Percentiles rank a stretch among this genome's conserved stretches.
Conservation (phyloP, 805 yeast species). For the Naumovozyma castellii region DNA sequence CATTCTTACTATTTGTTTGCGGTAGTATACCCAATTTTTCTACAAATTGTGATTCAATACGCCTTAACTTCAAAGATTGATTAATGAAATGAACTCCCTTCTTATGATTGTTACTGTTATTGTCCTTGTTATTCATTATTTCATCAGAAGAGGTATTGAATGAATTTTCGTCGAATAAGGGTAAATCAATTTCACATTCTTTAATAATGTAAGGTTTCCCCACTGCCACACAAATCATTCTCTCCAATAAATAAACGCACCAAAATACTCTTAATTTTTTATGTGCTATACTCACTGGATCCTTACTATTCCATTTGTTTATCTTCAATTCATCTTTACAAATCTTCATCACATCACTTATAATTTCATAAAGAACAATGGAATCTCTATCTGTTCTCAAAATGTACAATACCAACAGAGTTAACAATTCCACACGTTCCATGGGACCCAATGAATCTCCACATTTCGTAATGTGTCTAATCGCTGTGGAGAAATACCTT, state of each 20-base stretch:
- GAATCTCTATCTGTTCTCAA: constrained; percentile 56
- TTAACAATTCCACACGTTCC: constrained; percentile 43
- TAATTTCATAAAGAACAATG: constrained; percentile 42
- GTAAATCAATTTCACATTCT: constrained; percentile 43
- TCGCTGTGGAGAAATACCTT: constrained; percentile 49
- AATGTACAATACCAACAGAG: constrained; percentile 44
- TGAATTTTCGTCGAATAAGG: constrained; percentile 39
- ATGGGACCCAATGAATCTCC: constrained; percentile 32
- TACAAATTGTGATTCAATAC: constrained; percentile 53
- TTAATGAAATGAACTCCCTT: constrained; percentile 39
- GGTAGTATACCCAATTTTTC: constrained; percentile 39
- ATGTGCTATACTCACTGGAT: constrained; percentile 20
- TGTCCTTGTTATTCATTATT: constrained; percentile 3
- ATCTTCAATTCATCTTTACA: constrained; percentile 28
- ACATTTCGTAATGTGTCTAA: constrained; percentile 45
- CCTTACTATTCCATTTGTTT: constrained; percentile 21
- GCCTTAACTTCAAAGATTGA: constrained; percentile 46
- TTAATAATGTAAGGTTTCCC: constrained; percentile 47
- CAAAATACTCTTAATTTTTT: constrained; percentile 49
- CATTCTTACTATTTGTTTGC: constrained; percentile 3
- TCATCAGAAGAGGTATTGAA: constrained; percentile 17
- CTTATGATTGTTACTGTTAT: constrained; percentile 21
- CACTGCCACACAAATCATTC: constrained; percentile 52
- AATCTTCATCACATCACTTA: constrained; percentile 42
- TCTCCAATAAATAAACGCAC: constrained; percentile 54